Percentiles rank a stretch among this genome's conserved stretches.
phyloP scores from a whole-genome alignment of 139 green algal genomes.

The Micractinium sp. region DNA sequence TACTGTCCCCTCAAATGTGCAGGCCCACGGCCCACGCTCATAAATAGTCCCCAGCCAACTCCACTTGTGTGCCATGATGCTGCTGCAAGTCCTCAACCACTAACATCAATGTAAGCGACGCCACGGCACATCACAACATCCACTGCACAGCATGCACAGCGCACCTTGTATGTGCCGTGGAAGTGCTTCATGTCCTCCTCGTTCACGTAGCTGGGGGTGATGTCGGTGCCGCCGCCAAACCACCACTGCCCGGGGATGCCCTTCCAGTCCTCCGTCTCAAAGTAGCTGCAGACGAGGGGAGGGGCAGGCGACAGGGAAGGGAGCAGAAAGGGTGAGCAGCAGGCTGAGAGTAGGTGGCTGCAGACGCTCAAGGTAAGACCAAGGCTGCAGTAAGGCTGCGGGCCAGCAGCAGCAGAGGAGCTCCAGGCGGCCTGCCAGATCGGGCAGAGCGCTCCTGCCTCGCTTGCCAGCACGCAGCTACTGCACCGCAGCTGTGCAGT shows the following conservation, averaged over 20 bases:
- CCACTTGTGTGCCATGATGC: no score
- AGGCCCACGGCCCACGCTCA: no score
- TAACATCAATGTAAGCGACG: background rate
- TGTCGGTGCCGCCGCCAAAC: constrained; percentile 99
- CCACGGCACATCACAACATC: background rate
- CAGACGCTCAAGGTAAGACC: background rate
- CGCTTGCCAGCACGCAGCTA: no score
- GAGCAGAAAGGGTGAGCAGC: background rate
- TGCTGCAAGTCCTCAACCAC: no score
- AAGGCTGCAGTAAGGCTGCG: background rate
- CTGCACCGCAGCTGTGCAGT: no score
- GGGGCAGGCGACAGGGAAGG: background rate
- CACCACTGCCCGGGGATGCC: constrained; percentile 96
- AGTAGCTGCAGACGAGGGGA: constrained; percentile 75
- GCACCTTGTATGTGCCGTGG: constrained; percentile 92
- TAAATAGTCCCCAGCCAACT: no score
- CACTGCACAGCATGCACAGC: background rate
- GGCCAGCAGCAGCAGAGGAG: background rate
- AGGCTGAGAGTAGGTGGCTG: background rate
- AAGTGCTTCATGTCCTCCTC: constrained; percentile 98
- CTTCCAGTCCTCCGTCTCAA: constrained; percentile 97
- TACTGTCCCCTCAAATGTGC: no score
- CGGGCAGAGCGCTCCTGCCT: background rate
- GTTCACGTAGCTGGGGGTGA: constrained; percentile 95
- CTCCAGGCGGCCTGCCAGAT: background rate